Evolutionary conservation across 2,329 filamentous ascomycete species (phyloP), one percentile per base, ranked within the genome.

Genomic region (Chaetomiaceae sp.): DNA sequence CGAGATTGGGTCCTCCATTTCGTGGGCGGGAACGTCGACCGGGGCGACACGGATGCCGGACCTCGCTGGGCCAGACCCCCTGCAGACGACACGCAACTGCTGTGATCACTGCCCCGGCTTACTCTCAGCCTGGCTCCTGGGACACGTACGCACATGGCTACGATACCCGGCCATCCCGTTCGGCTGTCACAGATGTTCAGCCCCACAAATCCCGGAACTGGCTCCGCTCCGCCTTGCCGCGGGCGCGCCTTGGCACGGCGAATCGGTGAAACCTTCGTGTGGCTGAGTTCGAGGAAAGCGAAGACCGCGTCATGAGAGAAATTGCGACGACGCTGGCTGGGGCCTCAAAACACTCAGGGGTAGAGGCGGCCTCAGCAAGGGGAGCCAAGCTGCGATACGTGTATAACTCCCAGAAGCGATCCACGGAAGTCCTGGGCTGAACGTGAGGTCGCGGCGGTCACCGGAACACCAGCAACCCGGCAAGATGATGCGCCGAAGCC

Each of bases 1-100:
- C 79, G 77, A 56, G 78, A 84, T 53, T 96, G 89, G 89, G 78
- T 88, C 8, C 64, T 81, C 47, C 70, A 72, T 30, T 93, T 91
- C 64, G 80, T 94, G 17, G 56, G 50, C 10, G 32, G 46, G 36
- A 36, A 12, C 20, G 34, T 36, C 20, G 33, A 29, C 18, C 37
- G 38, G 12, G 18, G 17, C 19, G 45, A 45, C 14, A 14, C 29
- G 9, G 27, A 39, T 30, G 17, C 30, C 20, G 12, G 36, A 12
- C 19, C 48, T 39, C 18, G 45, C 32, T 62, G 60, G 60, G 48
- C 60, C 39, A 49, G 50, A 45, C 61, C 60, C 3, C 60, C 60
- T 3, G 49, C 46, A 9, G 50, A 55, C 12, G 60, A 62, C 30
- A 62, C 57, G 1, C 60, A 62, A 32, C 45, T 54, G 48, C 2